A percentile compares a stretch with the other conserved stretches of the same genome.
Conservation (phyloP, 768 basidiomycete species). For the Termitomyces sp. region DNA sequence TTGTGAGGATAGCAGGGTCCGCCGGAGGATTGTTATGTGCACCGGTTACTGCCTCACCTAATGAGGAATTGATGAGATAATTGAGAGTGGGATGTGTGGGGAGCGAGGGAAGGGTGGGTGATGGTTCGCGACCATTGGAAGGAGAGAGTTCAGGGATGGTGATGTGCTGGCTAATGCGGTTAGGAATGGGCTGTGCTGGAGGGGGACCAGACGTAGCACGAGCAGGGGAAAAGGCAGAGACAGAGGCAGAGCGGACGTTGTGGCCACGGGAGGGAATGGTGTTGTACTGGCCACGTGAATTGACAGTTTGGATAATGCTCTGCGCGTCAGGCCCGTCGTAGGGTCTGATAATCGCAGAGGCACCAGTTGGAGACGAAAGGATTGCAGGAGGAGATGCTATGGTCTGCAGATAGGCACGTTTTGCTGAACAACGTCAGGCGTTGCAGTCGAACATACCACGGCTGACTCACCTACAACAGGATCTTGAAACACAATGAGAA, state of each 20-base stretch:
- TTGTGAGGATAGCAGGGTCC: slow-evolving; percentile 66
- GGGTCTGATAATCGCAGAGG: slow-evolving; percentile 66
- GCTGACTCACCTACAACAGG: slow-evolving; percentile 73
- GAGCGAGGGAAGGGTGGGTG: slow-evolving; percentile 75
- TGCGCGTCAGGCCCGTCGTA: slow-evolving; percentile 96
- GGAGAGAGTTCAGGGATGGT: slow-evolving; percentile 48
- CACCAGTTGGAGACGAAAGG: slow-evolving; percentile 51
- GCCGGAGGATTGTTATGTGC: slow-evolving; percentile 32
- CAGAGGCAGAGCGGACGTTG: slow-evolving; percentile 61
- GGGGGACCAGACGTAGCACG: slow-evolving; percentile 40
- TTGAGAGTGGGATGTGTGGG: slow-evolving; percentile 84
- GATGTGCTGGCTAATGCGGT: slow-evolving; percentile 35
- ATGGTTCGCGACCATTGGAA: slow-evolving; percentile 58
- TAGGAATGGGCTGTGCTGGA: slow-evolving; percentile 27
- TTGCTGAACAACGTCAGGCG: slow-evolving; percentile 47
- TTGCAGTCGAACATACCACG: background rate
- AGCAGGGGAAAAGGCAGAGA: slow-evolving; percentile 53
- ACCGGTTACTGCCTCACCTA: slow-evolving; percentile 47
- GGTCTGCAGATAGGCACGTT: slow-evolving; percentile 90
- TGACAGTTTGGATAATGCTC: slow-evolving; percentile 75
- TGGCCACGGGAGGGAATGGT: slow-evolving; percentile 64
- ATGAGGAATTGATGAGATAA: slow-evolving; percentile 73
- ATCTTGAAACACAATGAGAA: slow-evolving; percentile 92
- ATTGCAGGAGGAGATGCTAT: slow-evolving; percentile 77
- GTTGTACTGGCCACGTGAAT: slow-evolving; percentile 62